Percentiles rank a stretch among this genome's conserved stretches.
phyloP scores from a whole-genome alignment of 2,329 filamentous ascomycete species.

The Claviceps quebecensis region DNA sequence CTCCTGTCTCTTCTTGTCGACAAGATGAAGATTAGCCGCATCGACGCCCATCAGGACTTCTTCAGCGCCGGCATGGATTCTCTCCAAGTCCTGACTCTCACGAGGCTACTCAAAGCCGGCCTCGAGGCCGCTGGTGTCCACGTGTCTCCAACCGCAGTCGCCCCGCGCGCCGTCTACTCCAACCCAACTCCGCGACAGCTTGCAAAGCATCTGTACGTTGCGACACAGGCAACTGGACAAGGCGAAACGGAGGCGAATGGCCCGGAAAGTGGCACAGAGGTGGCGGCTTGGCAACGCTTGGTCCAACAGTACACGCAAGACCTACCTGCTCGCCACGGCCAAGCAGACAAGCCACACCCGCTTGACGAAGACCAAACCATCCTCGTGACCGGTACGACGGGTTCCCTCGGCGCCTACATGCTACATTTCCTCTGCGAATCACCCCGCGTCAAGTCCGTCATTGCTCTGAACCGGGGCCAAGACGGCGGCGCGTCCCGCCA shows the following conservation, averaged over 20 bases:
- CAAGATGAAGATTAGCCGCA: conserved; percentile 6
- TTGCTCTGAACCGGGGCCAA: conserved; percentile 15
- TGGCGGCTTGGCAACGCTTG: conserved; percentile 8
- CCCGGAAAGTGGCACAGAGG: not conserved
- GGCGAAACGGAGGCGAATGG: not conserved
- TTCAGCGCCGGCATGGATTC: conserved; percentile 27
- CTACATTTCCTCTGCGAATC: conserved; percentile 21
- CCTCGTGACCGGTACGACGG: conserved; percentile 76
- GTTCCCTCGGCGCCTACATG: conserved; percentile 73
- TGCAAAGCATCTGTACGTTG: conserved; percentile 7
- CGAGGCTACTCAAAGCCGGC: conserved; percentile 9
- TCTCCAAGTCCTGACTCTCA: conserved; percentile 20
- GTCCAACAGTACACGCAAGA: conserved; percentile 17
- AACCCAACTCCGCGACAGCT: conserved; percentile 16
- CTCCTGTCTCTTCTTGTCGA: conserved; percentile 9
- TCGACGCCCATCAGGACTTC: conserved; percentile 19
- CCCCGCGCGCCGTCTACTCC: conserved; percentile 15
- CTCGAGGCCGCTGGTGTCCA: conserved; percentile 9
- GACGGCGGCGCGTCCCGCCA: conserved; percentile 27
- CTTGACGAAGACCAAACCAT: conserved; percentile 36
- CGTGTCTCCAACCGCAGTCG: conserved; percentile 6
- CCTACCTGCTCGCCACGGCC: conserved; percentile 10
- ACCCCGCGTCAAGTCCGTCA: conserved; percentile 11
- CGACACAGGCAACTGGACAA: not conserved
- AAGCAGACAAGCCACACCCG: conserved; percentile 11